Conservation (phyloP, 2,329 filamentous ascomycete species). For the Fusarium mangiferae region DNA sequence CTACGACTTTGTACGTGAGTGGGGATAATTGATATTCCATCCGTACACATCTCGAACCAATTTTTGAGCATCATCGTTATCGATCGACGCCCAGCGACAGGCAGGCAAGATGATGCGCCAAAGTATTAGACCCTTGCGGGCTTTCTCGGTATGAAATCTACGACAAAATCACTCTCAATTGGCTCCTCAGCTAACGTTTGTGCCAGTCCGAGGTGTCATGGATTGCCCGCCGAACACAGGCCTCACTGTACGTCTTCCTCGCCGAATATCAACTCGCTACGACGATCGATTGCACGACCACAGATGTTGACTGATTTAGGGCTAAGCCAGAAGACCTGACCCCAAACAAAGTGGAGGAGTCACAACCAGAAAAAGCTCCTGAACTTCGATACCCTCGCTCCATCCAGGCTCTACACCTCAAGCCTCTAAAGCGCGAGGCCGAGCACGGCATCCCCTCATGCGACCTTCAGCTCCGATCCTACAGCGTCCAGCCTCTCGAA, state of each 20-base stretch:
- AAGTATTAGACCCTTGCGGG: slow-evolving; percentile 40
- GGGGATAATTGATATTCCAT: background rate
- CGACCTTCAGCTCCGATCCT: slow-evolving; percentile 93
- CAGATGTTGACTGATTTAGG: slow-evolving; percentile 24
- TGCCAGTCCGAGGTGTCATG: slow-evolving; percentile 37
- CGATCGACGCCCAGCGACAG: slow-evolving; percentile 37
- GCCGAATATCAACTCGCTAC: background rate
- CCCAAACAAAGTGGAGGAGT: slow-evolving; percentile 24
- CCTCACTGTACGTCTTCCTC: slow-evolving; percentile 40
- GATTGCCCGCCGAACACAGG: slow-evolving; percentile 41
- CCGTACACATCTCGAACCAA: slow-evolving; percentile 9
- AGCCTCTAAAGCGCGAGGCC: slow-evolving; percentile 80
- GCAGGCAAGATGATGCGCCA: slow-evolving; percentile 47
- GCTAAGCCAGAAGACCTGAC: slow-evolving; percentile 28
- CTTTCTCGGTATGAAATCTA: slow-evolving; percentile 36
- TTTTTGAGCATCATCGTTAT: slow-evolving; percentile 37
- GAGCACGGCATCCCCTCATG: slow-evolving; percentile 84
- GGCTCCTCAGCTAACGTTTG: slow-evolving; percentile 9
- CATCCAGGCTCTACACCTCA: slow-evolving; percentile 87
- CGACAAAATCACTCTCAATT: background rate
- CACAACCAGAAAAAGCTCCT: slow-evolving; percentile 21
- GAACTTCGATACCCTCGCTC: slow-evolving; percentile 74
- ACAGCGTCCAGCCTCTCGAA: slow-evolving; percentile 87
- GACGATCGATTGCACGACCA: background rate
- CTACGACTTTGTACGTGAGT: background rate